Evolutionary conservation across 2,329 filamentous ascomycete genomes (phyloP).

Genomic region (Thielaviopsis euricoi): DNA sequence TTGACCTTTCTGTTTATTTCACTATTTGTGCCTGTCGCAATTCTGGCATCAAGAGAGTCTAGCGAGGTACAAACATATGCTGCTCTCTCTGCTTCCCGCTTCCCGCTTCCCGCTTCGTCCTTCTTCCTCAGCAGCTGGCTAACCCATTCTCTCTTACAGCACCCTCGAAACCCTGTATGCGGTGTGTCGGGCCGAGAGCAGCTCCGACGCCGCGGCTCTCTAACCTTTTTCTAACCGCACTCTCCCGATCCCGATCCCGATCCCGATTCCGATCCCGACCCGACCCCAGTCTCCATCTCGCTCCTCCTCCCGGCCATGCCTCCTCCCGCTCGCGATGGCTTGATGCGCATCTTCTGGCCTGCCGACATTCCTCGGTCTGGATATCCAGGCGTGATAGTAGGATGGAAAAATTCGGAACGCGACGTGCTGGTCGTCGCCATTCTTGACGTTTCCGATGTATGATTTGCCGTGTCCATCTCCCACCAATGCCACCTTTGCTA

Average conservation of each 20-base stretch:
- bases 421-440: slow-evolving; percentile 85
- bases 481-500: neutral
- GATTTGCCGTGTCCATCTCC: slow-evolving; percentile 17
- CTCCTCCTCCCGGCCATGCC: slow-evolving; percentile 22
- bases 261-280: neutral
- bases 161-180: slow-evolving; percentile 60
- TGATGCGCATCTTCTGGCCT: slow-evolving; percentile 99
- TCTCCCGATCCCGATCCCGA: slow-evolving; percentile 12
- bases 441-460: slow-evolving; percentile 77
- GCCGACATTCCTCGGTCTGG: slow-evolving; percentile 60
- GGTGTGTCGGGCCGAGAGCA: slow-evolving; percentile 93
- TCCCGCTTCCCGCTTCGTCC: too few species aligned
- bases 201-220: slow-evolving; percentile 74
- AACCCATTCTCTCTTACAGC: slow-evolving; percentile 33
- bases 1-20: slow-evolving; percentile 74
- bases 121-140: neutral
- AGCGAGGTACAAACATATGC: slow-evolving; percentile 45
- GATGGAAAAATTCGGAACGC: slow-evolving; percentile 83
- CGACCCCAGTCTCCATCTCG: neutral
- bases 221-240: slow-evolving; percentile 42
- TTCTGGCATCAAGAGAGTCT: slow-evolving; percentile 66
- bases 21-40: slow-evolving; percentile 68
- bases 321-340: slow-evolving; percentile 63
- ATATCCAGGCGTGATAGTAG: slow-evolving; percentile 71
- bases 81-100: neutral